Evolutionary conservation across 768 basidiomycete genomes (phyloP).

Genomic region (Panaeolus cyanescens): DNA sequence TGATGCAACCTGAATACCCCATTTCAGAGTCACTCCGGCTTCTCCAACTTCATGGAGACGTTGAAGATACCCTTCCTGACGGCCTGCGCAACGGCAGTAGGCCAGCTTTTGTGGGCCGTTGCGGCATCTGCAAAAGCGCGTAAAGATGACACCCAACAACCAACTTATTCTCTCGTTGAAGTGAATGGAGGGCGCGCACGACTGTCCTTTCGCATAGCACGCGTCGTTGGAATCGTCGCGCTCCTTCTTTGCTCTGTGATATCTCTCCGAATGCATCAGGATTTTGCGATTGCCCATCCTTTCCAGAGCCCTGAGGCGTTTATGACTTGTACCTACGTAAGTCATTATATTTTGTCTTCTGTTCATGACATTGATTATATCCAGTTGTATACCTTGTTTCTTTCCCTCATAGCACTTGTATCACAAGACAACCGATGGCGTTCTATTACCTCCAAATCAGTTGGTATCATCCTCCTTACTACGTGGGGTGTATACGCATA

Average conservation of each 20-base stretch:
- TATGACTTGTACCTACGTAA: background rate
- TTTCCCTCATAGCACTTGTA: slow-evolving; percentile 37
- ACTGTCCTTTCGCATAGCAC: background rate
- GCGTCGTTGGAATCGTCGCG: background rate
- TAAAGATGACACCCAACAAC: background rate
- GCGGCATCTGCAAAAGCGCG: background rate
- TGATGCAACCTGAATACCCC: no score
- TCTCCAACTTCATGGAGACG: background rate
- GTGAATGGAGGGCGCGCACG: background rate
- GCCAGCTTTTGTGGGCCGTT: background rate
- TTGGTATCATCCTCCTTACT: slow-evolving; percentile 24
- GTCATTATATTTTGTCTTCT: no score
- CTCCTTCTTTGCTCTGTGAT: background rate
- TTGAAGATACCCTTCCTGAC: background rate
- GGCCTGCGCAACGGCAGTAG: background rate
- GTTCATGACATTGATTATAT: no score
- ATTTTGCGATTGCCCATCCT: background rate
- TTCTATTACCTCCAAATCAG: background rate
- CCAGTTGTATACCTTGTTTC: slow-evolving; percentile 40
- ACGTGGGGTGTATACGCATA: slow-evolving; percentile 46
- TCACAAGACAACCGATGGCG: slow-evolving; percentile 21
- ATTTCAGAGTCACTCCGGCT: no score
- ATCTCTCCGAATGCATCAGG: background rate
- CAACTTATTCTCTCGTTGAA: background rate
- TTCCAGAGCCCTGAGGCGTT: background rate